A percentile compares a stretch with the other conserved stretches of the same genome.
phyloP scores from a whole-genome alignment of 2,329 filamentous ascomycete genomes.

The Passalora sequoiae region DNA sequence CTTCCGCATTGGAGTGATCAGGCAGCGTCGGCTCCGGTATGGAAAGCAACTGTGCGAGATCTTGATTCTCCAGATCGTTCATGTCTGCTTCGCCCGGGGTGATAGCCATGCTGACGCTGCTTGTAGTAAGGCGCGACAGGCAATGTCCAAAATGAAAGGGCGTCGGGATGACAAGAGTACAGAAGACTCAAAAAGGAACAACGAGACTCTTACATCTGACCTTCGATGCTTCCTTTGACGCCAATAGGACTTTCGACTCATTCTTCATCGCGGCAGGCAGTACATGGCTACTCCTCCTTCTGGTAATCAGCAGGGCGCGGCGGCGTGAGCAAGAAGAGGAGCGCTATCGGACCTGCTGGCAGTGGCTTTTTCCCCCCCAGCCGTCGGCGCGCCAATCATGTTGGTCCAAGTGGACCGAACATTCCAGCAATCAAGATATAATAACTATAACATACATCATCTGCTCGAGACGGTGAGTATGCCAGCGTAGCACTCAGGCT shows the following conservation, averaged over 20 bases:
- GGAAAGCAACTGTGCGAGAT: conserved; percentile 14
- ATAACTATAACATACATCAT: too few species aligned
- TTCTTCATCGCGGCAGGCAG: background rate
- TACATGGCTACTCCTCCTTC: too few species aligned
- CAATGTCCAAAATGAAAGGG: background rate
- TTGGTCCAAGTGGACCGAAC: too few species aligned
- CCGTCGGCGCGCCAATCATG: too few species aligned
- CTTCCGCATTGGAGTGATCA: background rate
- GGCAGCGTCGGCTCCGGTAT: conserved; percentile 10
- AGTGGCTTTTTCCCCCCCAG: too few species aligned
- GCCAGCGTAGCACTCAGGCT: too few species aligned
- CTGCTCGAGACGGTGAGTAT: too few species aligned
- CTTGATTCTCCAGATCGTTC: conserved; percentile 11
- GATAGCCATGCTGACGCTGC: conserved; percentile 13
- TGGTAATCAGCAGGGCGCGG: background rate
- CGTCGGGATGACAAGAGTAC: background rate
- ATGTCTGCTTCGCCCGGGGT: conserved; percentile 16
- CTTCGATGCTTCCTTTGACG: background rate
- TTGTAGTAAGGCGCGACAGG: background rate
- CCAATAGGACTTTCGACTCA: background rate
- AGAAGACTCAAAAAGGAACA: background rate
- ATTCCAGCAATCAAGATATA: too few species aligned
- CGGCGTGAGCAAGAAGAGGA: background rate
- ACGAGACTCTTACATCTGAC: background rate
- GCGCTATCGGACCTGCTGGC: background rate